Conservation (phyloP, 1,139 yeast species). For the Sugiyamaella paludigena region DNA sequence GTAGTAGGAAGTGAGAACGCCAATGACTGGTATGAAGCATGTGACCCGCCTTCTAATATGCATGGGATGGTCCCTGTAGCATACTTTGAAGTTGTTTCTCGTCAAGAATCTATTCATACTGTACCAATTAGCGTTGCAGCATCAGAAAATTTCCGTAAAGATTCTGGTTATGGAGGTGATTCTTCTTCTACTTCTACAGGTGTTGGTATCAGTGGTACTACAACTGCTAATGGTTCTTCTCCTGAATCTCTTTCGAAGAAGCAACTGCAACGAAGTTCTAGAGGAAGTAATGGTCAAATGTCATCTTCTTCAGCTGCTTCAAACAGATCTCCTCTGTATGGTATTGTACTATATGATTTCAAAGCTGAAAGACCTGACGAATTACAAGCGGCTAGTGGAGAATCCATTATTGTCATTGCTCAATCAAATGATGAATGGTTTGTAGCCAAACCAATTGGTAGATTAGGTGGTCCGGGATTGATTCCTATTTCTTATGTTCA, state of each 20-base stretch:
- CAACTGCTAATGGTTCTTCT: conserved; percentile 1
- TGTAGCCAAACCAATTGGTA: conserved; percentile 91
- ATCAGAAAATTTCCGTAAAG: conserved; percentile 8
- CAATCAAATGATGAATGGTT: conserved; percentile 97
- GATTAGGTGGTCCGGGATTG: conserved; percentile 95
- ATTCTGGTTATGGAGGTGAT: conserved; percentile 2
- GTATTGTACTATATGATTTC: conserved; percentile 75
- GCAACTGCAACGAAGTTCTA: conserved; percentile 7
- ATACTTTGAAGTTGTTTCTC: conserved; percentile 76
- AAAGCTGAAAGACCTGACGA: conserved; percentile 89
- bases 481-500: conserved; percentile 91
- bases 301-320: conserved; percentile 4
- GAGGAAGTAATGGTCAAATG: background rate
- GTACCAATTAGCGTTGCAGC: conserved; percentile 29
- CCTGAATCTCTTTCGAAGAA: conserved; percentile 4
- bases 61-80: conserved; percentile 86
- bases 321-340: conserved; percentile 48
- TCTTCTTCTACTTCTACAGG: background rate
- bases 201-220: background rate
- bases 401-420: conserved; percentile 87
- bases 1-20: conserved; percentile 63
- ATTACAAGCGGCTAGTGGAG: conserved; percentile 79
- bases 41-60: conserved; percentile 74
- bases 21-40: conserved; percentile 83
- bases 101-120: conserved; percentile 45